Evolutionary conservation across 1,139 yeast genomes (phyloP), one percentile per base, ranked within the genome.

Genomic region (Candida sanyaensis): DNA sequence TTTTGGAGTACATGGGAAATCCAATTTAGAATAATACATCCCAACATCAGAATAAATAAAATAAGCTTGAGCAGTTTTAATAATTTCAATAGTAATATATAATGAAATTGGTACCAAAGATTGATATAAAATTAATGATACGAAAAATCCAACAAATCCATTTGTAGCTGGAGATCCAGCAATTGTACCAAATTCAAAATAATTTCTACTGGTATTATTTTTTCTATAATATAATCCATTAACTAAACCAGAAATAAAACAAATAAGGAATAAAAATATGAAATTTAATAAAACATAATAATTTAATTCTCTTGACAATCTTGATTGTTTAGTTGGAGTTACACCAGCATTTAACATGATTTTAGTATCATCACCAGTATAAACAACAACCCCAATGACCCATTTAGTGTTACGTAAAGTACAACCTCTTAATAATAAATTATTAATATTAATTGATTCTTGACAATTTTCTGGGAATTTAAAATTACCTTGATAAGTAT

Each of bases 81-180:
- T 78, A 52, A 81, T 78, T 63, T 81, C 86, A 57, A 81, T 78
- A 44, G 85, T 77, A 48, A 81, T 78, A 61, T 81, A 81, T 51
- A 81, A 71, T 0, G 86, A 81, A 50, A 81, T 81, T 4, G 86
- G 86, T 29, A 81, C 83, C 62, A 81, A 70, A 0, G 84, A 77
- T 62, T 78, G 84, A 59, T 79, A 81, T 55, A 81, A 65, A 48
- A 81, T 81, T 48, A 81, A 64, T 1, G 82, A 78, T 38, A 81
- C 86, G 54, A 71, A 70, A 53, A 78, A 80, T 32, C 72, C 68
- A 21, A 80, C 75, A 10, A 79, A 56, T 43, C 86, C 86, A 59
- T 80, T 81, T 26, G 64, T 66, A 32, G 76, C 74, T 1, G 86
- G 77, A 0, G 78, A 55, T 0, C 78, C 76, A 2, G 81, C 84